Evolutionary conservation across 495 filamentous ascomycete species (phyloP), one percentile per base, ranked within the genome.

Genomic region (Immersiella caudata): DNA sequence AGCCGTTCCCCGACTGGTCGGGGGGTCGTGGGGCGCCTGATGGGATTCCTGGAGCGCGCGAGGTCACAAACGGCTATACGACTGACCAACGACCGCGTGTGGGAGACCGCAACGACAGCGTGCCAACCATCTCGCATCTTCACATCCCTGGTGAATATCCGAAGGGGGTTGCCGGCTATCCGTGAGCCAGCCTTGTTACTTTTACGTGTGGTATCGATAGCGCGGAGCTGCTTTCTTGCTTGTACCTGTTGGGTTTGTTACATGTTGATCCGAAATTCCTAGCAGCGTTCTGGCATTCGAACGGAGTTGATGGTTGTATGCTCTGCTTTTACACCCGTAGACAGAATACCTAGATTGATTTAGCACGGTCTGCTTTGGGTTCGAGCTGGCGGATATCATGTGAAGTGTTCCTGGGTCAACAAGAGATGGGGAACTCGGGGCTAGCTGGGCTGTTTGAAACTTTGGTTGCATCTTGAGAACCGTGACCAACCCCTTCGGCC

Each of bases 141-240:
- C 85, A 87, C 61, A 76, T 89, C 1, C 86, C 86, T 9, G 86
- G 86, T 12, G 82, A 86, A 69, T 89, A 82, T 69, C 86, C 86
- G 1, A 81, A 78, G 49, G 73, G 72, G 18, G 20, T n/a, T 55
- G 16, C 52, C 8, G 8, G 24, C 5, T 7, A 55, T 22, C n/a
- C 25, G 57, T 36, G n/a, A 59, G 57, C 29, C 29, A 33, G 29
- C 29, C 29, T 8, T 8, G 29, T 8, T 8, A 8, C 3, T 33
- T 8, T 8, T 33, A 3, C 29, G 29, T 33, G 4, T 33, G 57
- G 5, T 46, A 46, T 4, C 11, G 11, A 46, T 12, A 46, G 16
- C 16, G 11, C 40, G 16, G 40, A 46, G 11, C 27, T 52, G 7
- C 8, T 54, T 62, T 62, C 12, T 35, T 57, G 25, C 56, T 58